Conservation (phyloP, 1,139 yeast genomes). For the Taphrina populina region DNA sequence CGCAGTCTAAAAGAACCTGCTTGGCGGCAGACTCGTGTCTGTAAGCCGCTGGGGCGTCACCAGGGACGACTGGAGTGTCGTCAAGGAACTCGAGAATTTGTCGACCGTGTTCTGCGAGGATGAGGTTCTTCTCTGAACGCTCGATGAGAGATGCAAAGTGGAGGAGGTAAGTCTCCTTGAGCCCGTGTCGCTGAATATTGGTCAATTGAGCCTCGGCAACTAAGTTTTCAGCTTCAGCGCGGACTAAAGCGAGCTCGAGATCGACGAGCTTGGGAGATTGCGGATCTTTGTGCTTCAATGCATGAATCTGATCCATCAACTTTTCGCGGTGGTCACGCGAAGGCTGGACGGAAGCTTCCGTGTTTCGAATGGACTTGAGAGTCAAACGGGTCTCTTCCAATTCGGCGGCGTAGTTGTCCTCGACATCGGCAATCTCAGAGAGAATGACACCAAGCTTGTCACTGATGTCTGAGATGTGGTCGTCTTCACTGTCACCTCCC, state of each 20-base stretch:
- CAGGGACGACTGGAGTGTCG: slow-evolving; percentile 84
- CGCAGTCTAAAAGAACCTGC: slow-evolving; percentile 37
- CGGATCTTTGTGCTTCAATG: slow-evolving; percentile 79
- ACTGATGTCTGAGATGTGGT: slow-evolving; percentile 71
- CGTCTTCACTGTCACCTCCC: slow-evolving; percentile 86
- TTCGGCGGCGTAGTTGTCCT: slow-evolving; percentile 82
- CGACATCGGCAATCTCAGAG: slow-evolving; percentile 80
- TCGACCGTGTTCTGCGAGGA: slow-evolving; percentile 86
- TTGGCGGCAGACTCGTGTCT: slow-evolving; percentile 36
- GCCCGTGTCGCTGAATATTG: slow-evolving; percentile 80
- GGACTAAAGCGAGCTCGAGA: slow-evolving; percentile 80
- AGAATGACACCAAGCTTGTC: slow-evolving; percentile 81
- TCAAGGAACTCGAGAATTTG: slow-evolving; percentile 78
- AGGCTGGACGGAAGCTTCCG: slow-evolving; percentile 84
- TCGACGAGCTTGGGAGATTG: slow-evolving; percentile 77
- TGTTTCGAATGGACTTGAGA: slow-evolving; percentile 74
- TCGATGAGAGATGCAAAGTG: slow-evolving; percentile 82
- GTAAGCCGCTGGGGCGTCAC: slow-evolving; percentile 51
- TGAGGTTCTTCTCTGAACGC: slow-evolving; percentile 77
- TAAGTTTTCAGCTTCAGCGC: slow-evolving; percentile 87
- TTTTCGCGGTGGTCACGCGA: slow-evolving; percentile 83
- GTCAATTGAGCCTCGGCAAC: slow-evolving; percentile 90
- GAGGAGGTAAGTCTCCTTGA: slow-evolving; percentile 79
- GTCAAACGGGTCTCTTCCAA: slow-evolving; percentile 84
- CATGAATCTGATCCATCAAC: slow-evolving; percentile 80